Evolutionary conservation across 306 rosid genomes (phyloP), one percentile per base, ranked within the genome.

Genomic region (Mimosa bimucronata): DNA sequence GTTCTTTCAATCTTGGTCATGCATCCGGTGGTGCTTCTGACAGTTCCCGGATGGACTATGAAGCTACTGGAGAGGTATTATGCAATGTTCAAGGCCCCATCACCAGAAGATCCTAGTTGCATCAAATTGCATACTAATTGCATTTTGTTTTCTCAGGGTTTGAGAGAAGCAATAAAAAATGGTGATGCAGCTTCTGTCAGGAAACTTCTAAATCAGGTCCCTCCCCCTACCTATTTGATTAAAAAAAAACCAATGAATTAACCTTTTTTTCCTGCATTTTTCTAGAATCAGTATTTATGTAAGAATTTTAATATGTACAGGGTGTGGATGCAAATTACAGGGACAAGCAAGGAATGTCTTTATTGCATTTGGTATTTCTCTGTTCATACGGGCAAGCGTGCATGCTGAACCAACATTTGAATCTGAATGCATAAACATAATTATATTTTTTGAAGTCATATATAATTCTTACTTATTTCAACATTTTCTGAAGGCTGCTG

Each of bases 131-230:
- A 53, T 71, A 15, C 71, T 69, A 41, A 76, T 77, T 75, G 34
- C 85, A 75, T 68, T 62, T 77, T 67, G 25, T 85, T 23, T 80
- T 84, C 66, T 83, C 78, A 91, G 97, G 99, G 99, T 73, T 70
- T 90, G 82, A 89, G 98, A 87, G 99, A 96, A 86, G 98, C 99
- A 74, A 92, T 96, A 81, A 96, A 96, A 88, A 96, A 90, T 72
- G 91, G 98, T 57, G 98, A 96, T 34, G 46, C 73, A 66, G 79
- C 84, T 78, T 97, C 98, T 64, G 98, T 93, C 74, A 87, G 89
- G 89, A 96, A 88, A 87, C 98, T 96, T 88, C 88, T 96, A 73
- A 85, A 83, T 48, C 86, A 96, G 99, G 99, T 93, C 58, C 68
- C 66, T 31, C 30, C 73, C 73, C 74, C 66, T 77, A 23, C 6